Evolutionary conservation across 169 alveolate genomes (phyloP).

Genomic region (Eimeria necatrix): DNA sequence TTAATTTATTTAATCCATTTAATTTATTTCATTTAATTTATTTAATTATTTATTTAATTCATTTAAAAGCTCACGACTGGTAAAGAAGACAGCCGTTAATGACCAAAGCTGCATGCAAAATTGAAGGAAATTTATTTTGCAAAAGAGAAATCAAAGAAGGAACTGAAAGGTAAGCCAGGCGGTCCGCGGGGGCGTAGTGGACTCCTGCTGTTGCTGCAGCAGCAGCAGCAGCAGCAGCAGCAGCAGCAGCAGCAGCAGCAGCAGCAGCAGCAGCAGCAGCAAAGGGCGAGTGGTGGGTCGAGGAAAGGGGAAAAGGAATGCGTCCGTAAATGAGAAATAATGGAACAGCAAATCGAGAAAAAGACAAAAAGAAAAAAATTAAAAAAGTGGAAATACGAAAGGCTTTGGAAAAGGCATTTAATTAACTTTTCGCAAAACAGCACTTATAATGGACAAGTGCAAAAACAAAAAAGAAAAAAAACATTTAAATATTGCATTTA

Average conservation of each 20-base stretch:
- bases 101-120: conserved; percentile 4
- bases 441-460: no score
- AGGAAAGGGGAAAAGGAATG: not conserved
- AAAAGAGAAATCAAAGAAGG: conserved; percentile 11
- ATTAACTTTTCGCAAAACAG: no score
- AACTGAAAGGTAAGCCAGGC: conserved; percentile 37
- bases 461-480: no score
- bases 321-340: not conserved
- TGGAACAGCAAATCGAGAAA: not conserved
- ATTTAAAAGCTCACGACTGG: not conserved
- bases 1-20: no score
- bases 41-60: no score
- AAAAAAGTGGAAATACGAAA: no score
- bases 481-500: no score
- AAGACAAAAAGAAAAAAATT: not conserved
- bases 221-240: conserved; percentile 18
- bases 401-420: no score
- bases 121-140: conserved; percentile 10
- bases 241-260: conserved; percentile 14
- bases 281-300: not conserved
- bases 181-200: conserved; percentile 64
- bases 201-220: conserved; percentile 53
- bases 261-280: not conserved
- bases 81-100: conserved; percentile 46
- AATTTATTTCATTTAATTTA: no score